Base-by-base conservation (phyloP, 2,329 filamentous ascomycete genomes). In the Ceratocystis albifundus region DNA sequence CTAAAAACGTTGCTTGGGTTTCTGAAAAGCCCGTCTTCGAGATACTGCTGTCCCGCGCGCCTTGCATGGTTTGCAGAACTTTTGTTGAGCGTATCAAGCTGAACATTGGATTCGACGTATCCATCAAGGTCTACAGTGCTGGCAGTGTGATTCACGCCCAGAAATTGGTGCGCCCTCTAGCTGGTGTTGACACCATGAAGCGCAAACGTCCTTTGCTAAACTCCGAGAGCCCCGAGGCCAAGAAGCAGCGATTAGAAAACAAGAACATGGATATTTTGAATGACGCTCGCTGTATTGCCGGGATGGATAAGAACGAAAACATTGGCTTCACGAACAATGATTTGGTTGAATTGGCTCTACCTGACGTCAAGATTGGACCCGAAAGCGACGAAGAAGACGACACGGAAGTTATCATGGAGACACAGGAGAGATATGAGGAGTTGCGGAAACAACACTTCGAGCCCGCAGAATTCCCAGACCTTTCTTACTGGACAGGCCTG, bases 21-120 rank as follows among this genome's bases (percentile, higher is more conserved):
- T 30, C 8, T 15, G 30, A 46, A 2, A 48, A 46, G n/a, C 66
- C 64, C 17, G n/a, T 12, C 4, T 68, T 69, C 20, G 65, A 69
- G 41, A 67, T 69, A 22, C 46, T 66, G 5, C 44, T 70, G 3
- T 68, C 68, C 10, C 46, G 64, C 1, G 45, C 57, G 1, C 64
- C 62, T 12, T 69, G 69, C 57, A 22, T 3, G 2, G n/a, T 36
- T 10, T 69, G 68, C 44, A 28, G 41, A 22, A 46, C 57, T 8
- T 66, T 66, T 46, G 63, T 70, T 12, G 12, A 50, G n/a, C 65
- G 66, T 6, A 12, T 69, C 17, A 53, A 36, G 8, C 59, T 57
- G 25, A 55, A 61, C 22, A 25, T 57, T 12, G 28, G 61, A 7
- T 30, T 66, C 20, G 30, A 66, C 25, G 22, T 66, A 7, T 25